Conservation (phyloP, 2,329 filamentous ascomycete genomes). For the Sclerotinia sclerotiorum region DNA sequence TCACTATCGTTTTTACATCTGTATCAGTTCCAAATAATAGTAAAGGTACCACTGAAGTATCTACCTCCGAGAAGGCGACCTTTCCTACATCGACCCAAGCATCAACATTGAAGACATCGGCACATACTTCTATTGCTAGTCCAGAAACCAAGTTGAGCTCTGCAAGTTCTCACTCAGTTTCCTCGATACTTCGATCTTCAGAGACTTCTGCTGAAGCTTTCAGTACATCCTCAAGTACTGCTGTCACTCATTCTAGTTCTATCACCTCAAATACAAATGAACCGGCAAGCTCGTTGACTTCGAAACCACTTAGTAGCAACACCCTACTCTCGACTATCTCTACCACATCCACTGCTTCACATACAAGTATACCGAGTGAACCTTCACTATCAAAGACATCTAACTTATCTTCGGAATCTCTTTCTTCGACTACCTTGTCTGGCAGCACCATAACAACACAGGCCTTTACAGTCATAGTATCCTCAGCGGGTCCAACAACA, state of each 20-base stretch:
- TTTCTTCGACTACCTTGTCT: conserved; percentile 9
- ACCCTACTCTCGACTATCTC: background rate
- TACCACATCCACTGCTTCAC: background rate
- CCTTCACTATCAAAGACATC: background rate
- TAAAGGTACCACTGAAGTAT: background rate
- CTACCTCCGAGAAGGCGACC: background rate
- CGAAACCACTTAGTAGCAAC: background rate
- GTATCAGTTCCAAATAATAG: conserved; percentile 1
- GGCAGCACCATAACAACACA: conserved; percentile 1
- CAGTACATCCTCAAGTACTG: background rate
- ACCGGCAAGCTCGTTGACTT: background rate
- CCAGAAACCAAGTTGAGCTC: background rate
- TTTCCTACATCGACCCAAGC: background rate
- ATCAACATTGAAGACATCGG: conserved; percentile 11
- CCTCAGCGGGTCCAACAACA: background rate
- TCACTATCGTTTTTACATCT: conserved; percentile 20
- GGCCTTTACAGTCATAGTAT: conserved; percentile 15
- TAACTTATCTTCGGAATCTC: background rate
- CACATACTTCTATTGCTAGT: background rate
- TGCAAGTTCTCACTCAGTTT: background rate
- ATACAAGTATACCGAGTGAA: background rate
- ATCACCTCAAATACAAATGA: background rate
- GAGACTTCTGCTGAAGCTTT: background rate
- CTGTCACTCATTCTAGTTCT: background rate
- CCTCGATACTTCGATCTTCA: background rate